Conservation (phyloP, 2,329 filamentous ascomycete genomes). For the Colletotrichum lentis region DNA sequence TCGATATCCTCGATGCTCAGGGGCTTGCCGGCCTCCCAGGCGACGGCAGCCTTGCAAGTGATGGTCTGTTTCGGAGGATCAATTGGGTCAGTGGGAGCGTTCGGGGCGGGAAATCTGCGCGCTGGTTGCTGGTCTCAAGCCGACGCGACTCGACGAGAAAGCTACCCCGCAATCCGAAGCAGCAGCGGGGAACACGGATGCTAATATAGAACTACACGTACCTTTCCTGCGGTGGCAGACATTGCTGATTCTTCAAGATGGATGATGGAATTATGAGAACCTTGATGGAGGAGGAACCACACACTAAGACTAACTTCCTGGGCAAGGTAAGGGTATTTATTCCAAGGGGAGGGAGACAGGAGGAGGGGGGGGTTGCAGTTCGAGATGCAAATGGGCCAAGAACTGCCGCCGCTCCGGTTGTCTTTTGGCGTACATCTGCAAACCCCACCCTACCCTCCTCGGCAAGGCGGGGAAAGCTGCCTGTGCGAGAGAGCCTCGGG, state of each 20-base stretch:
- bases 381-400: slow-evolving; percentile 20
- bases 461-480: slow-evolving; percentile 13
- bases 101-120: neutral
- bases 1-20: slow-evolving; percentile 91
- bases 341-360: slow-evolving; percentile 11
- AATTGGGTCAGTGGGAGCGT: slow-evolving; percentile 28
- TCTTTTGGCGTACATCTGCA: slow-evolving; percentile 25
- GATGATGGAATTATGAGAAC: slow-evolving; percentile 35
- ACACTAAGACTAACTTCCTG: slow-evolving; percentile 29
- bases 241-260: slow-evolving; percentile 26
- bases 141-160: neutral
- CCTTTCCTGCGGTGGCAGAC: slow-evolving; percentile 40
- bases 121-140: neutral
- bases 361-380: slow-evolving; percentile 7
- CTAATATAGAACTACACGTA: slow-evolving; percentile 18
- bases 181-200: slow-evolving; percentile 16
- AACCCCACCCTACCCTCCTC: slow-evolving; percentile 22
- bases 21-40: slow-evolving; percentile 94
- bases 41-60: slow-evolving; percentile 95
- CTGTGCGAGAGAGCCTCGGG: slow-evolving; percentile 22
- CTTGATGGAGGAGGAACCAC: slow-evolving; percentile 36
- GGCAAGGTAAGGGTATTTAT: slow-evolving; percentile 38
- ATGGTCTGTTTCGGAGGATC: slow-evolving; percentile 70
- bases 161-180: slow-evolving; percentile 36
- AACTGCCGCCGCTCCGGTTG: slow-evolving; percentile 31